These are phyloP conservation scores for Calonectria pseudoturangicola DNA, from an alignment of 2,329 filamentous ascomycete genomes.

Conservation along the genomic window DNA sequence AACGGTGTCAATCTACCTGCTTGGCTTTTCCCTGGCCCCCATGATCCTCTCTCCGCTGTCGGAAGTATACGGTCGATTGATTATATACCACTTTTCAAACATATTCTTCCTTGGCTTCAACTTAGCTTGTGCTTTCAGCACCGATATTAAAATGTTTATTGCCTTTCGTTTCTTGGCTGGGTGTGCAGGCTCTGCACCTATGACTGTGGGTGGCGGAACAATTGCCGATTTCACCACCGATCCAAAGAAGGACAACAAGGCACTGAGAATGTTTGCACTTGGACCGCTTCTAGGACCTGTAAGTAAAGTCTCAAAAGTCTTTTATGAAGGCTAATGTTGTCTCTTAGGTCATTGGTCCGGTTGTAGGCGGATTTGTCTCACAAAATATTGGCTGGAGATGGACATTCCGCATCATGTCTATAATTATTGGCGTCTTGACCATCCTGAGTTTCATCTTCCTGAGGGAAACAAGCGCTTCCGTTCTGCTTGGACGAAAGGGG, in stretches of 20 bases:
- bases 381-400: background rate
- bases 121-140: background rate
- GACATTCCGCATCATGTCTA: conserved; percentile 7
- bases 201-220: background rate
- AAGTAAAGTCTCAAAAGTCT: background rate
- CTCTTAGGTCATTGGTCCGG: background rate
- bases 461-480: background rate
- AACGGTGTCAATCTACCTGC: background rate
- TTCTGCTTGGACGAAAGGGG: background rate
- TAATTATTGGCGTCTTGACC: background rate
- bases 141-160: background rate
- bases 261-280: background rate
- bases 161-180: background rate
- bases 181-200: background rate
- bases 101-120: background rate
- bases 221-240: conserved; percentile 5
- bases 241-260: background rate
- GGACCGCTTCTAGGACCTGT: background rate
- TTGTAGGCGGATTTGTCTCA: background rate
- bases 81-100: background rate
- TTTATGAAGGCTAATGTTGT: background rate
- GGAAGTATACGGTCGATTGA: background rate
- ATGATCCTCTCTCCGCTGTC: background rate
- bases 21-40: background rate
- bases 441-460: background rate